Percentiles rank a stretch among this genome's conserved stretches.
phyloP scores from a whole-genome alignment of 805 yeast species.

The Babjeviella inositovora region DNA sequence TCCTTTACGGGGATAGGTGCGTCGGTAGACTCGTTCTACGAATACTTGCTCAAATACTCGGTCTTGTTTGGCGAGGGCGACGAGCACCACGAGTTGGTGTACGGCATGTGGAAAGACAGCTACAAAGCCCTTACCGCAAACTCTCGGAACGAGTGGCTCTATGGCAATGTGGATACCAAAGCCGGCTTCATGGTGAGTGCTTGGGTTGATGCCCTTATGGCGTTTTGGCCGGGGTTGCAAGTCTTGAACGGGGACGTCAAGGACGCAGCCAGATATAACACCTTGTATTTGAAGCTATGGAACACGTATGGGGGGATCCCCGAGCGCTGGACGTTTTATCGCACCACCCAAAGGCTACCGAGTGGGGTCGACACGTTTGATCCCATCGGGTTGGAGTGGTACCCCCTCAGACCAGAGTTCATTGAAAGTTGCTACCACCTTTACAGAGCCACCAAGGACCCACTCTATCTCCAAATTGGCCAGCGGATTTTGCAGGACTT shows the following conservation, averaged over 20 bases:
- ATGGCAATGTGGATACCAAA: constrained; percentile 35
- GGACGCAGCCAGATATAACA: constrained; percentile 48
- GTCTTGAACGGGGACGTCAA: constrained; percentile 62
- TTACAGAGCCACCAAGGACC: constrained; percentile 75
- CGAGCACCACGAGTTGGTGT: constrained; percentile 17
- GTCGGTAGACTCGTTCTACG: constrained; percentile 81
- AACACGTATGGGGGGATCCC: constrained; percentile 68
- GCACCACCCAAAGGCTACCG: too few species aligned
- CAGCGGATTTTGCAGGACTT: constrained; percentile 42
- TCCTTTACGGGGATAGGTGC: constrained; percentile 75
- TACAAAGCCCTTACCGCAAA: constrained; percentile 42
- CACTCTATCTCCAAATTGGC: constrained; percentile 68
- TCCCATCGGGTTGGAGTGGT: constrained; percentile 64
- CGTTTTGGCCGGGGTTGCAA: constrained; percentile 79
- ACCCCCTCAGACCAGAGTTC: constrained; percentile 85
- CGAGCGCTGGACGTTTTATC: constrained; percentile 59
- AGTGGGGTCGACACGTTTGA: too few species aligned
- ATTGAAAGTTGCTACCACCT: constrained; percentile 77
- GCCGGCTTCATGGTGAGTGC: constrained; percentile 31
- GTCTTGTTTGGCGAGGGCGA: constrained; percentile 51
- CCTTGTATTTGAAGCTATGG: constrained; percentile 64
- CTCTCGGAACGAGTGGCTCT: constrained; percentile 33
- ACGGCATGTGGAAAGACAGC: constrained; percentile 50
- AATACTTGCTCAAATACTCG: constrained; percentile 68
- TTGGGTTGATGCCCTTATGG: constrained; percentile 82